Base-by-base conservation (phyloP, 768 basidiomycete genomes). In the Suillus tomentosus region DNA sequence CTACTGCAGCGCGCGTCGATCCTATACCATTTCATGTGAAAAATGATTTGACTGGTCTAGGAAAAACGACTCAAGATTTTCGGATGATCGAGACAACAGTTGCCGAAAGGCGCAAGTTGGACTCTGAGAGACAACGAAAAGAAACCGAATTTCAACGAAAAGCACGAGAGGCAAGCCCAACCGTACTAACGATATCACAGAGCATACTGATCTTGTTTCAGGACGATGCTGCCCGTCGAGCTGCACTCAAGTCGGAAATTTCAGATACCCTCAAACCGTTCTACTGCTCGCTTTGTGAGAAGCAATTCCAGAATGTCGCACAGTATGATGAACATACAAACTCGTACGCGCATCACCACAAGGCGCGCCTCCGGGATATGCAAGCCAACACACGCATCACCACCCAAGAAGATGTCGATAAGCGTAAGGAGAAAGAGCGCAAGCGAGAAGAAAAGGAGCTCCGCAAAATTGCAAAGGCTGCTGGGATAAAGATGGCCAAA, bases 321-420 rank as follows among this genome's bases (percentile, higher is more conserved):
- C 92, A 93, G 70, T 95, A 91, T 69, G 93, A 94, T 67, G 93
- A 94, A 70, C 93, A 95, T 75, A 91, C 90, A 61, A 94, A 94
- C 70, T 93, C 93, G 8, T 94, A 93, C 68, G 90, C 91, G 0
- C 92, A 94, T 71, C 90, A 92, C 69, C 92, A 93, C 78, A 93
- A 90, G 76, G 88, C 88, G 42, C 88, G 93, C 57, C 84, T 88
- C 73, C 88, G 80, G 68, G 92, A 94, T 68, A 91, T 94, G 90
- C 90, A 92, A 77, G 85, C 87, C 36, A 87, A 87, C 58, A 84
- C 84, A 58, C 87, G 89, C 13, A 76, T 86, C n/a, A 85, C 86
- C 62, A 82, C 83, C 17, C 80, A 85, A 68, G 89, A 85, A 63
- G 91, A 91, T 61, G 68, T 87, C 17, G 89, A 91, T 66, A 89